These are phyloP conservation scores for Diplotaxis tenuifolia DNA, from an alignment of 345 rosid genomes.

Conservation along the genomic window DNA sequence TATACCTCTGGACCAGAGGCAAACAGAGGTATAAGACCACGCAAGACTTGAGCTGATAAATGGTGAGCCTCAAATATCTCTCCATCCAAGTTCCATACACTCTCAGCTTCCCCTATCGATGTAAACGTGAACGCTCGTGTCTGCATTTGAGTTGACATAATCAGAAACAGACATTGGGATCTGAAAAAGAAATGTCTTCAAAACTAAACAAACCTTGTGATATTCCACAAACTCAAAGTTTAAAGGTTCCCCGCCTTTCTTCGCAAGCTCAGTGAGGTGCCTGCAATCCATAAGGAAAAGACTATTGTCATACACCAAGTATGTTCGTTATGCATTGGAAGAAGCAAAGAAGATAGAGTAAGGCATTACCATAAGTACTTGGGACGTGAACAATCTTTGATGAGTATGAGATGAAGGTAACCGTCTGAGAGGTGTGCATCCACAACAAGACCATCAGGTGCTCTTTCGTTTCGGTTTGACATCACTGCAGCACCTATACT, in stretches of 20 bases:
- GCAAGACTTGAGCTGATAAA: conserved; percentile 89
- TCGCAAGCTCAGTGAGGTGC: conserved; percentile 93
- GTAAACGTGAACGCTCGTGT: conserved; percentile 83
- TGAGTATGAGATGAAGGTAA: conserved; percentile 80
- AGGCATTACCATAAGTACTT: conserved; percentile 71
- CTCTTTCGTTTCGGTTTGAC: conserved; percentile 83
- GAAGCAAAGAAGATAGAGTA: neutral
- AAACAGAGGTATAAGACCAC: conserved; percentile 74
- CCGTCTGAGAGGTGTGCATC: conserved; percentile 97
- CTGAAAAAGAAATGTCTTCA: neutral
- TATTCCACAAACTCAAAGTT: conserved; percentile 85
- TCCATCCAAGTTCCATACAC: conserved; percentile 92
- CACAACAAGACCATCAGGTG: conserved; percentile 94
- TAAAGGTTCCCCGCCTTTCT: conserved; percentile 72
- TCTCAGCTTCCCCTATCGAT: conserved; percentile 67
- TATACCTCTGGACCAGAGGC: conserved; percentile 92
- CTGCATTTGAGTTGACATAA: conserved; percentile 39
- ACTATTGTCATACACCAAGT: neutral
- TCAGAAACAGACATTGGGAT: neutral
- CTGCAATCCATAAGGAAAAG: conserved; percentile 40
- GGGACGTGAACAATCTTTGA: conserved; percentile 81
- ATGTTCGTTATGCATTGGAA: neutral
- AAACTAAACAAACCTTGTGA: conserved; percentile 52
- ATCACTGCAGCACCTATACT: conserved; percentile 90
- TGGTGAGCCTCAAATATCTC: conserved; percentile 87